phyloP scores from a whole-genome alignment of 176 grass and related monocot species.

The Avena sativa region DNA sequence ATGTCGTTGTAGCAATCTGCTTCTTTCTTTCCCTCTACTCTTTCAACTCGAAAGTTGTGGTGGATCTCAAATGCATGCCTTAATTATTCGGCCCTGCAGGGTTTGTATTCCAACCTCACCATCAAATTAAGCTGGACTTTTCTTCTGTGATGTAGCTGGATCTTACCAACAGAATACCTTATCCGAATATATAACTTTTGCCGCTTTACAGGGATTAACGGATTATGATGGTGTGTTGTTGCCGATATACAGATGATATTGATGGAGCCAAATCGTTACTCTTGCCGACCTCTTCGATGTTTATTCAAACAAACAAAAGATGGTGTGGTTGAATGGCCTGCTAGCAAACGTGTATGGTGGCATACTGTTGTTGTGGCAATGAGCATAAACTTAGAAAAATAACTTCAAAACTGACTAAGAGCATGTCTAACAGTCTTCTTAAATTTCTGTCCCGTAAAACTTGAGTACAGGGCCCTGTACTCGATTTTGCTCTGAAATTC shows the following conservation, averaged over 20 bases:
- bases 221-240: neutral
- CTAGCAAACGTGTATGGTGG: too few species aligned
- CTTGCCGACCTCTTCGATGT: too few species aligned
- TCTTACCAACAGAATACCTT: constrained; percentile 25
- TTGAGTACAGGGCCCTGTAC: too few species aligned
- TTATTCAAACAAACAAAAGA: too few species aligned
- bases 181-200: neutral
- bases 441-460: too few species aligned
- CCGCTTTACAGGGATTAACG: constrained; percentile 29
- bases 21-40: neutral
- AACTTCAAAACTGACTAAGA: too few species aligned
- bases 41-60: constrained; percentile 4
- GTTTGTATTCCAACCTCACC: neutral
- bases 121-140: neutral
- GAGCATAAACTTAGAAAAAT: too few species aligned
- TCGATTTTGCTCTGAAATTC: too few species aligned
- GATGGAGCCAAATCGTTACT: too few species aligned
- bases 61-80: constrained; percentile 1
- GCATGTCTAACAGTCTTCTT: too few species aligned
- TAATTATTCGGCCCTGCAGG: neutral
- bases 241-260: neutral
- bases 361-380: too few species aligned
- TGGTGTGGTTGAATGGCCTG: too few species aligned
- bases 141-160: constrained; percentile 21
- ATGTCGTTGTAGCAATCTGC: neutral